These are phyloP conservation scores for Cyberlindnera bimundalis DNA, from an alignment of 805 yeast species.

Conservation along the genomic window DNA sequence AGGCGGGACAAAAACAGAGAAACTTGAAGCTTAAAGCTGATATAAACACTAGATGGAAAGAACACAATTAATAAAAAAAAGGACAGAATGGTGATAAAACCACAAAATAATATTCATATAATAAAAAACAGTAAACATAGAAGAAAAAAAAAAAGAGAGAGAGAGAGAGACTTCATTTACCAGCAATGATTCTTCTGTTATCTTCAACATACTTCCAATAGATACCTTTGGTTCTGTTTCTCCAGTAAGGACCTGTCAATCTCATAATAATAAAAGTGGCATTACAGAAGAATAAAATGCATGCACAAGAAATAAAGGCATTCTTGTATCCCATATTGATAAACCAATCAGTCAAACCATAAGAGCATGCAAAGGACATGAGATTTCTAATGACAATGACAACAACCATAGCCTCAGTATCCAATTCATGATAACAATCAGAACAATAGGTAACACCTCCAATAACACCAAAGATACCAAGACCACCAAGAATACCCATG, in stretches of 20 bases:
- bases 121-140: too few relatives aligned
- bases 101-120: too few relatives aligned
- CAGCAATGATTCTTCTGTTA: slow-evolving; percentile 14
- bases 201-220: slow-evolving; percentile 26
- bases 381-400: slow-evolving; percentile 54
- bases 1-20: too few relatives aligned
- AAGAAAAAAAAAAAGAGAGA: too few relatives aligned
- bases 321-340: slow-evolving; percentile 48
- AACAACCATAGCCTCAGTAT: slow-evolving; percentile 51
- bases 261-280: slow-evolving; percentile 24
- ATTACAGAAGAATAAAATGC: slow-evolving; percentile 15
- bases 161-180: background rate
- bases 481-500: slow-evolving; percentile 53
- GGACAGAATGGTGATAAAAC: too few relatives aligned
- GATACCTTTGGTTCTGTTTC: slow-evolving; percentile 21
- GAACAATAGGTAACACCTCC: slow-evolving; percentile 45
- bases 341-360: slow-evolving; percentile 59
- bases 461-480: slow-evolving; percentile 44
- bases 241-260: slow-evolving; percentile 27
- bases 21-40: too few relatives aligned
- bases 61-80: too few relatives aligned
- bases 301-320: slow-evolving; percentile 43
- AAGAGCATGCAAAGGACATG: slow-evolving; percentile 56
- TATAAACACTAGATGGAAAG: too few relatives aligned
- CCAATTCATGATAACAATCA: slow-evolving; percentile 53